These are phyloP conservation scores for Flaveria trinervia DNA, from an alignment of 129 eudicot genomes.

Conservation along the genomic window DNA sequence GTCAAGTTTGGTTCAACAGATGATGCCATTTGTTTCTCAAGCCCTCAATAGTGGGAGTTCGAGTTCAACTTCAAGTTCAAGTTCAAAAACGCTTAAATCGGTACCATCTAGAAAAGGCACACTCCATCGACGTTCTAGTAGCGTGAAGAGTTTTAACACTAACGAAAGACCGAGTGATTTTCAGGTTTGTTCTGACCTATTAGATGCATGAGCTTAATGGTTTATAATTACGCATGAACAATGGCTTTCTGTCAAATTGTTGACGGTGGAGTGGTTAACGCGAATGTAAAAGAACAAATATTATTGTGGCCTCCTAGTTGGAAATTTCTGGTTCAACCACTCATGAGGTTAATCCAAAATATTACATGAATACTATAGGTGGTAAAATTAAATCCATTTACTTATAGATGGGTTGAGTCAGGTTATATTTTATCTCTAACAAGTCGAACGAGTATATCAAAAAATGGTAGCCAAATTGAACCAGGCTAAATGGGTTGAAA, in stretches of 20 bases:
- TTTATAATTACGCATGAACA: not conserved
- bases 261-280: no score
- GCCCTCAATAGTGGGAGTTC: constrained; percentile 65
- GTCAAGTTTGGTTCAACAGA: constrained; percentile 88
- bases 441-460: not conserved
- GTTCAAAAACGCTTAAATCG: constrained; percentile 30
- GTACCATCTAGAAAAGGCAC: constrained; percentile 33
- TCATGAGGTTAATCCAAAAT: no score
- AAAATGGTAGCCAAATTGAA: not conserved
- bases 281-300: no score
- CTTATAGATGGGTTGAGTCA: not conserved
- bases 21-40: constrained; percentile 97
- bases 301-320: no score
- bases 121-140: constrained; percentile 38
- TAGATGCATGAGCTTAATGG: not conserved
- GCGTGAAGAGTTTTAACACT: constrained; percentile 39
- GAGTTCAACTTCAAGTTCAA: constrained; percentile 17
- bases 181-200: constrained; percentile 59
- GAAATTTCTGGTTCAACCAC: no score
- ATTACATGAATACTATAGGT: no score
- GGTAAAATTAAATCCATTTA: not conserved
- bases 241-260: no score
- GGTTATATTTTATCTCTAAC: not conserved
- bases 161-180: constrained; percentile 38
- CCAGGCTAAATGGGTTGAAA: not conserved